Base-by-base conservation (phyloP, 1,139 yeast species). In the Debaryomyces sp. region DNA sequence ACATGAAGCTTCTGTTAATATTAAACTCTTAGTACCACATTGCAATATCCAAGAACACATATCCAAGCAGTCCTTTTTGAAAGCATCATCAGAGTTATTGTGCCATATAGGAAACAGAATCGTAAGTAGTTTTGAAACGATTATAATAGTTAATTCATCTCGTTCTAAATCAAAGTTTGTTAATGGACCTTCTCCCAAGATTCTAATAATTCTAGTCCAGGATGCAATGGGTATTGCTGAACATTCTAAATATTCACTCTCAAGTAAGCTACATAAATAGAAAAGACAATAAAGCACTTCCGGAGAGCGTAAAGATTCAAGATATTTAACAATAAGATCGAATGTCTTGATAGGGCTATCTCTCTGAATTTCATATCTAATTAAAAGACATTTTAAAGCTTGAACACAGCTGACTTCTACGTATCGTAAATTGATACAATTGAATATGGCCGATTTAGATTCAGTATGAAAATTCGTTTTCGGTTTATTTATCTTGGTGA, bases 41-140 rank as follows among this genome's bases (percentile, higher is more conserved):
- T 63, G 58, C 10, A 65, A 37, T 26, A 72, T 46, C 73, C 76
- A 74, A 3, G 54, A 50, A 18, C 66, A 53, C 45, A 78, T 65
- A 50, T 77, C 82, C 39, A 51, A 53, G 39, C 67, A 63, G 46
- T 75, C 77, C 21, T 65, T 66, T 18, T 54, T 51, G 15, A 71
- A 54, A 7, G 56, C 61, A 2, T 54, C 54, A 46, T 58, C 62
- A 0, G 38, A n/a, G 4, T 34, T 15, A 1, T 32, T 26, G 1
- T 49, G 29, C 46, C 58, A 49, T 4, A 47, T 32, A 3, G 61
- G 61, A 15, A 52, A 26, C 26, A 67, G 49, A 4, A 39, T 41
- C 1, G 45, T 41, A 24, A 76, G 52, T 2, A 72, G 49, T 24
- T 56, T 53, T 24, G 74, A 70, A 1, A 68, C 63, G 0, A 60